A percentile compares a stretch with the other conserved stretches of the same genome.
phyloP scores from a whole-genome alignment of 1,284 basidiomycete genomes.

The Ganoderma meredithae region DNA sequence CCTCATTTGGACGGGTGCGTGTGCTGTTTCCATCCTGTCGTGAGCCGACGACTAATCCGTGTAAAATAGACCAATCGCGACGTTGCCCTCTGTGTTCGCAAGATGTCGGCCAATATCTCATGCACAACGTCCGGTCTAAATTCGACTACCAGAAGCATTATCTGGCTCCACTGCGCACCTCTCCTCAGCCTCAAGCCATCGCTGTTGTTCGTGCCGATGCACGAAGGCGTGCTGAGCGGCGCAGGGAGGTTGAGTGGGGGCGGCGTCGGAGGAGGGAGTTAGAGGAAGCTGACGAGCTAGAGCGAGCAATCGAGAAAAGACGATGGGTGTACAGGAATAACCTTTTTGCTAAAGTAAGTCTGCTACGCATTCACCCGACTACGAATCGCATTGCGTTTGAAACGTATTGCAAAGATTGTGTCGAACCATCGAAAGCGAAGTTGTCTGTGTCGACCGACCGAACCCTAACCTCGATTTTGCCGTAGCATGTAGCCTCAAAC shows the following conservation, averaged over 20 bases:
- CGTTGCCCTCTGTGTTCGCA: slow-evolving; percentile 86
- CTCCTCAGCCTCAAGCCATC: slow-evolving; percentile 49
- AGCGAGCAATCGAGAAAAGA: slow-evolving; percentile 64
- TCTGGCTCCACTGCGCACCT: slow-evolving; percentile 69
- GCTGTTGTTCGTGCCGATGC: slow-evolving; percentile 40
- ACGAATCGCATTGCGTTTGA: neutral
- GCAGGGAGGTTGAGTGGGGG: slow-evolving; percentile 64
- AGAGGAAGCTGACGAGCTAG: slow-evolving; percentile 65
- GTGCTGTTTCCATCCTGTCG: neutral
- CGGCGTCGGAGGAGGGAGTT: slow-evolving; percentile 49
- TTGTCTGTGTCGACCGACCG: slow-evolving; percentile 2
- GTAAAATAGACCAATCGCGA: slow-evolving; percentile 66
- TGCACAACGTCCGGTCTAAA: slow-evolving; percentile 80
- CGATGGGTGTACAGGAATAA: slow-evolving; percentile 76
- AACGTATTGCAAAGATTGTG: neutral
- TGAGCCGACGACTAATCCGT: neutral
- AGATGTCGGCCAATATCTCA: slow-evolving; percentile 76
- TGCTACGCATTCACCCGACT: neutral
- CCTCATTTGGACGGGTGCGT: slow-evolving; percentile 80
- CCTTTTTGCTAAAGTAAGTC: slow-evolving; percentile 81
- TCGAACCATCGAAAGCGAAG: slow-evolving; percentile 2
- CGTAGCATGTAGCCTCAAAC: slow-evolving; percentile 88
- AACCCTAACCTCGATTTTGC: slow-evolving; percentile 23
- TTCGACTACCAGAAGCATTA: slow-evolving; percentile 85
- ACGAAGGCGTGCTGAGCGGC: slow-evolving; percentile 42